Conservation (phyloP, 1,139 yeast species). For the Magnusiomyces tetraspermus region DNA sequence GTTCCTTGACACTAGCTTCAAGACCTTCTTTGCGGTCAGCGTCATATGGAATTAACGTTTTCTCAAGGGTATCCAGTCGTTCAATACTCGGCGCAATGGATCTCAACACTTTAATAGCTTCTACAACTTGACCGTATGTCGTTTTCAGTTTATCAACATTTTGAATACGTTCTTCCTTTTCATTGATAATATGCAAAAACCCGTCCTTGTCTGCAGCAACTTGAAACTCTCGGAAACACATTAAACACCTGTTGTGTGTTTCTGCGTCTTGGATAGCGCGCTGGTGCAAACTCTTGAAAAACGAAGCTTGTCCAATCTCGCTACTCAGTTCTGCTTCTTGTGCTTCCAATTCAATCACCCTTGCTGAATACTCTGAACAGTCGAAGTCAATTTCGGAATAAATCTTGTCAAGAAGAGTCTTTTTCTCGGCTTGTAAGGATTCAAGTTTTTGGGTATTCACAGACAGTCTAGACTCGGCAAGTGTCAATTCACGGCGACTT, state of each 20-base stretch:
- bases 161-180: conserved; percentile 1
- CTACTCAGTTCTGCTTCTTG: conserved; percentile 4
- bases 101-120: not conserved
- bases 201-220: not conserved
- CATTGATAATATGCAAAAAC: not conserved
- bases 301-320: not conserved
- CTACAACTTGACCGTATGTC: not conserved
- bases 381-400: conserved; percentile 5
- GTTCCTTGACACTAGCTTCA: not conserved
- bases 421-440: conserved; percentile 1
- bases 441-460: conserved; percentile 4
- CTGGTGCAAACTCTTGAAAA: conserved; percentile 1
- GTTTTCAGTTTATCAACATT: not conserved
- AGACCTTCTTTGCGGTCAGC: not conserved
- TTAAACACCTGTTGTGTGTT: not conserved
- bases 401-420: conserved; percentile 4
- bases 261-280: not conserved
- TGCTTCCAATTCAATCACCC: not conserved
- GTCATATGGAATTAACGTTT: not conserved
- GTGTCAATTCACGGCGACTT: not conserved
- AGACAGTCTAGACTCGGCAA: not conserved
- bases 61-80: not conserved
- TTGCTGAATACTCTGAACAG: conserved; percentile 2
- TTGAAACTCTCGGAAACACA: conserved; percentile 3
- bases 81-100: not conserved